phyloP scores from a whole-genome alignment of 176 grass and related monocot species.

The Miscanthus lutarioriparius region DNA sequence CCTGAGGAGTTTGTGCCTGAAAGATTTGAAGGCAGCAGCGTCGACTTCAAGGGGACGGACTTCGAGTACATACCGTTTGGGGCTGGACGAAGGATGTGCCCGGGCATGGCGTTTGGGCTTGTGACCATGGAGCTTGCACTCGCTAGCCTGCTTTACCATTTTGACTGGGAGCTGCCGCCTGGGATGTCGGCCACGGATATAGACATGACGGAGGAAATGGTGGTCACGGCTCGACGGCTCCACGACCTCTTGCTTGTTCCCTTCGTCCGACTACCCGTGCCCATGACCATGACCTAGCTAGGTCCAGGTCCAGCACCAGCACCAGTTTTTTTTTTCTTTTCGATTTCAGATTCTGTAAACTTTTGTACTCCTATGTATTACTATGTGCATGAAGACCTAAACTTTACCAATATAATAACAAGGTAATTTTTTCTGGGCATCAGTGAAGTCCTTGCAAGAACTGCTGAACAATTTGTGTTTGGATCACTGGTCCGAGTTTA shows the following conservation, averaged over 20 bases:
- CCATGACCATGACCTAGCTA: not conserved
- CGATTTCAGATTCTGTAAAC: too few species aligned
- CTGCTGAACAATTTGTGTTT: too few species aligned
- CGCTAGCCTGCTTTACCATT: slow-evolving; percentile 23
- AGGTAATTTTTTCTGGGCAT: too few species aligned
- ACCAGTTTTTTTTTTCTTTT: too few species aligned
- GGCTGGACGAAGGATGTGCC: slow-evolving; percentile 41
- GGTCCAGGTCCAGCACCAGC: too few species aligned
- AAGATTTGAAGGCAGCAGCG: not conserved
- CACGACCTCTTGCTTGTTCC: slow-evolving; percentile 19
- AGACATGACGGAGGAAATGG: slow-evolving; percentile 35
- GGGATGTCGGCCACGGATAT: not conserved
- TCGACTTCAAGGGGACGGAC: slow-evolving; percentile 40
- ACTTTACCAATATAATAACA: too few species aligned
- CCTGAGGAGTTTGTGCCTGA: slow-evolving; percentile 23
- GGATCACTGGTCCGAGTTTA: too few species aligned
- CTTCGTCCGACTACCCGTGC: not conserved
- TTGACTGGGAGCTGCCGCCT: slow-evolving; percentile 12
- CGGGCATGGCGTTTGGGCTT: slow-evolving; percentile 32
- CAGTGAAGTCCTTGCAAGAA: too few species aligned
- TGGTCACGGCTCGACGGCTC: not conserved
- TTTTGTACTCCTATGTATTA: too few species aligned
- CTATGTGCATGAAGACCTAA: too few species aligned
- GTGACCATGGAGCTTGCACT: slow-evolving; percentile 24
- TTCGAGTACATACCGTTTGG: slow-evolving; percentile 37